These are phyloP conservation scores for Podila horticola DNA, from an alignment of 192 early-diverging fungal species.

Conservation along the genomic window DNA sequence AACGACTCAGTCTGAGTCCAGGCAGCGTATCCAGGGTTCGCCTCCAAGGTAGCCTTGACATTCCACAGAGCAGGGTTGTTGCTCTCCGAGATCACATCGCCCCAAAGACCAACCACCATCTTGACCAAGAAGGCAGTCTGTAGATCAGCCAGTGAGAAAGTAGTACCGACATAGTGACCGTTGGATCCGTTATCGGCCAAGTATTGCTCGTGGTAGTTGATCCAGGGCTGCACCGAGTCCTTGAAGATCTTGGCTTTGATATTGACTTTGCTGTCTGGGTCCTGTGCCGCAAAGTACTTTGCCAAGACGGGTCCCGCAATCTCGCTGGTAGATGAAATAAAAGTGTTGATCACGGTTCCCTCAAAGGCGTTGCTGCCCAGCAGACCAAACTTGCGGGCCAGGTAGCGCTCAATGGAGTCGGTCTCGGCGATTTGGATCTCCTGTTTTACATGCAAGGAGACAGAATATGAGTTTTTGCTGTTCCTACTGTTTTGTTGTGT, in stretches of 20 bases:
- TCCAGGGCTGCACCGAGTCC: not conserved
- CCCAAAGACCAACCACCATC: not conserved
- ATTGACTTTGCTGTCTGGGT: conserved; percentile 8
- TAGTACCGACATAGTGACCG: conserved; percentile 60
- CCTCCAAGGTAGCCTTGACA: conserved; percentile 12
- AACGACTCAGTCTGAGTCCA: conserved; percentile 18
- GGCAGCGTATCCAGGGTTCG: not conserved
- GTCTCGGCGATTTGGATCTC: conserved; percentile 55
- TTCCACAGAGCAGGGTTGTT: conserved; percentile 23
- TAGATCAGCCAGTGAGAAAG: conserved; percentile 54
- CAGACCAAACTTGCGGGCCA: conserved; percentile 53
- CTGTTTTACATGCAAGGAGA: not conserved
- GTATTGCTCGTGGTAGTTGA: conserved; percentile 33
- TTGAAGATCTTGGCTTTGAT: not conserved
- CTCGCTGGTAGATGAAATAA: conserved; percentile 28
- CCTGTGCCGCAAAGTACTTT: conserved; percentile 14
- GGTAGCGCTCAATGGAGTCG: conserved; percentile 58
- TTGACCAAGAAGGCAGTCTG: conserved; percentile 5
- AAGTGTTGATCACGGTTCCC: conserved; percentile 37
- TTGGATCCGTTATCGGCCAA: conserved; percentile 33
- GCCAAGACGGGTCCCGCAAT: conserved; percentile 10
- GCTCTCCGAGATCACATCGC: conserved; percentile 7
- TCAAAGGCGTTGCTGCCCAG: conserved; percentile 27
- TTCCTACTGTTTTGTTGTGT: not conserved
- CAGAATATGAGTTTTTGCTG: no score